These are phyloP conservation scores for Penicillium sumatraense DNA, from an alignment of 2,329 filamentous ascomycete species.

Conservation along the genomic window DNA sequence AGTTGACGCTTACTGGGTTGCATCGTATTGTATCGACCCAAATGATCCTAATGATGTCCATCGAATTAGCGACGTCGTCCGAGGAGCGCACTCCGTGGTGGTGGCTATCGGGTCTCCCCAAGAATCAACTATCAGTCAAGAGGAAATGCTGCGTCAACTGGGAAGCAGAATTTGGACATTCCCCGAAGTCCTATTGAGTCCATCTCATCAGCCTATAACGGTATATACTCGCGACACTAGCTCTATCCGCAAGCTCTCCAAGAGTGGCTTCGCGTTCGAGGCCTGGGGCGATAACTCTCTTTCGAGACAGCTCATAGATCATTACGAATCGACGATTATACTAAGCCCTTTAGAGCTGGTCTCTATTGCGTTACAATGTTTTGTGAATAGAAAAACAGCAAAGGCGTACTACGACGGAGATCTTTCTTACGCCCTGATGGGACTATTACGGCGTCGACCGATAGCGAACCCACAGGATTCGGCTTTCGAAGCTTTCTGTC, in stretches of 20 bases:
- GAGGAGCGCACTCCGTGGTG: background rate
- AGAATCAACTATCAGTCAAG: background rate
- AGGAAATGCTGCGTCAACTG: slow-evolving; percentile 47
- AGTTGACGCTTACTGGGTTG: too few relatives aligned
- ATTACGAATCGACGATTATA: slow-evolving; percentile 50
- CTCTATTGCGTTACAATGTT: slow-evolving; percentile 45
- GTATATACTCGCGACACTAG: slow-evolving; percentile 34
- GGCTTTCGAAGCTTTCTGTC: slow-evolving; percentile 54
- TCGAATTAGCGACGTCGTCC: slow-evolving; percentile 1
- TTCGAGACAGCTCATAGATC: slow-evolving; percentile 50
- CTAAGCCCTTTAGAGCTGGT: slow-evolving; percentile 50
- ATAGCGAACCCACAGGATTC: slow-evolving; percentile 34
- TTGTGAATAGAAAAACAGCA: slow-evolving; percentile 43
- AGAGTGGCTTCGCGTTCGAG: too few relatives aligned
- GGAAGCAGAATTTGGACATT: slow-evolving; percentile 54
- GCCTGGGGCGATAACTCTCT: slow-evolving; percentile 48
- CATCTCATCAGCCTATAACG: slow-evolving; percentile 32
- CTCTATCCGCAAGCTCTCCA: too few relatives aligned
- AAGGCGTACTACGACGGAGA: slow-evolving; percentile 21
- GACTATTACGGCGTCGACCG: too few relatives aligned
- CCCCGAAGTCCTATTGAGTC: slow-evolving; percentile 47
- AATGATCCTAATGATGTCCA: background rate
- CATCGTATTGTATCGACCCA: too few relatives aligned
- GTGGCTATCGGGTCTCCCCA: background rate
- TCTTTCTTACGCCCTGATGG: too few relatives aligned